phyloP scores from a whole-genome alignment of 495 filamentous ascomycete genomes.

The Endocarpon pusillum region DNA sequence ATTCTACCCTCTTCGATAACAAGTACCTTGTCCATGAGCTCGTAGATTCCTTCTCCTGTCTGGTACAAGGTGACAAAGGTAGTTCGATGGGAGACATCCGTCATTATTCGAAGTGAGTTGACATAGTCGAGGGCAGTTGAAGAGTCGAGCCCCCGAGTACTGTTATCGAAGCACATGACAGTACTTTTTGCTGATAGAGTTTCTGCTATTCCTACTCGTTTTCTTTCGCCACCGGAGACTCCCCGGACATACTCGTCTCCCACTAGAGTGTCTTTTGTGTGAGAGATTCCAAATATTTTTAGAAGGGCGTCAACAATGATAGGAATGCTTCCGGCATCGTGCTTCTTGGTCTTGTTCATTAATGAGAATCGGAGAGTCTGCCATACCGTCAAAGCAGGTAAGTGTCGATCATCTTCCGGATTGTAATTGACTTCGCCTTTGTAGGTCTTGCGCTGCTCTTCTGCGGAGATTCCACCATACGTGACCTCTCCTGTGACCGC shows the following conservation, averaged over 20 bases:
- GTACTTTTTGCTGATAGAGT: constrained; percentile 48
- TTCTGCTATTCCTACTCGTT: constrained; percentile 55
- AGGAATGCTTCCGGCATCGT: constrained; percentile 45
- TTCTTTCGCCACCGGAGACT: constrained; percentile 54
- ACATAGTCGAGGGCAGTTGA: constrained; percentile 68
- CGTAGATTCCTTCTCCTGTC: constrained; percentile 66
- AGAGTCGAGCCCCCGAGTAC: constrained; percentile 64
- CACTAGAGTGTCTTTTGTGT: constrained; percentile 69
- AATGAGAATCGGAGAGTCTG: constrained; percentile 71
- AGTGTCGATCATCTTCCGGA: constrained; percentile 65
- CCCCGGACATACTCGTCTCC: constrained; percentile 71
- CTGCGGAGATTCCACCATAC: constrained; percentile 60
- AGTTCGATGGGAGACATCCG: constrained; percentile 62
- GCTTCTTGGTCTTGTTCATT: constrained; percentile 67
- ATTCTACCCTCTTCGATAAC: constrained; percentile 49
- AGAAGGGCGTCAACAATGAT: constrained; percentile 46
- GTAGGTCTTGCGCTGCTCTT: constrained; percentile 50
- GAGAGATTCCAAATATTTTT: constrained; percentile 61
- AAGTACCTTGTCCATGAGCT: constrained; percentile 63
- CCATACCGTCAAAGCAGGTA: constrained; percentile 62
- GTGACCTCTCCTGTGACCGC: constrained; percentile 52
- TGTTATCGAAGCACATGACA: constrained; percentile 56
- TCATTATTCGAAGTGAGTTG: constrained; percentile 63
- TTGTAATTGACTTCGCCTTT: constrained; percentile 74
- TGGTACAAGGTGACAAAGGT: constrained; percentile 77